phyloP scores from a whole-genome alignment of 441 rosid species.

The Pelargonium myrrhifolium region DNA sequence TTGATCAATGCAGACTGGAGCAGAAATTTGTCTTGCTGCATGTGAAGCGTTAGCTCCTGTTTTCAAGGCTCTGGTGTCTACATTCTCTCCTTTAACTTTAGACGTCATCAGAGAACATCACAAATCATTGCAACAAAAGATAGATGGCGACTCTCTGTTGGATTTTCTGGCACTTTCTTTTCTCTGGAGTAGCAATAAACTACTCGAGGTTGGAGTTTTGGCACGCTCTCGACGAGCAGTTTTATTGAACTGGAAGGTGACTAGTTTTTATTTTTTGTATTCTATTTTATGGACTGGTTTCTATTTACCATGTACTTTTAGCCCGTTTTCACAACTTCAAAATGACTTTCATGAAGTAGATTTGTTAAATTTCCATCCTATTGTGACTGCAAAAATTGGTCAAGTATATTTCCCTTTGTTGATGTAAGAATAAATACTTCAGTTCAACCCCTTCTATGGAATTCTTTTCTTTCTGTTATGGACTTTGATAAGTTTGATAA shows the following conservation, averaged over 20 bases:
- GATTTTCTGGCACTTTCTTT: conserved; percentile 59
- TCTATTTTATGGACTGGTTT: not conserved
- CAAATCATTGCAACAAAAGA: conserved; percentile 25
- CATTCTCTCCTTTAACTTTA: conserved; percentile 47
- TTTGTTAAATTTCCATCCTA: not conserved
- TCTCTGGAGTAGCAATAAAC: conserved; percentile 61
- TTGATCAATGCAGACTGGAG: conserved; percentile 46
- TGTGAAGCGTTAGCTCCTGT: conserved; percentile 68
- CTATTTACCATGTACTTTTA: not conserved
- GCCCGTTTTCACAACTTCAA: conserved; percentile 1
- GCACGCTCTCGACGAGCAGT: conserved; percentile 71
- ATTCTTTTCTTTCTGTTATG: not conserved
- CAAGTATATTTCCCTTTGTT: not conserved
- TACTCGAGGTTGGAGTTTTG: conserved; percentile 61
- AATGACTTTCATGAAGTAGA: not conserved
- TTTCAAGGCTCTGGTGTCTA: conserved; percentile 42
- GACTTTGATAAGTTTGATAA: not conserved
- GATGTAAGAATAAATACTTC: not conserved
- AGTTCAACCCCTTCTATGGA: not conserved
- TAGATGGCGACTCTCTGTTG: conserved; percentile 42
- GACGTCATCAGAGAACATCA: conserved; percentile 39
- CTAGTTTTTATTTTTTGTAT: conserved; percentile 5
- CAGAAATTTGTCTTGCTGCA: conserved; percentile 71
- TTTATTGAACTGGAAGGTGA: conserved; percentile 86
- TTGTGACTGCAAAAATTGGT: not conserved